Percentiles rank a stretch among this genome's conserved stretches.
Evolutionary conservation across 2,329 filamentous ascomycete species (phyloP).

Genomic region (Ophiosphaerella korrae): DNA sequence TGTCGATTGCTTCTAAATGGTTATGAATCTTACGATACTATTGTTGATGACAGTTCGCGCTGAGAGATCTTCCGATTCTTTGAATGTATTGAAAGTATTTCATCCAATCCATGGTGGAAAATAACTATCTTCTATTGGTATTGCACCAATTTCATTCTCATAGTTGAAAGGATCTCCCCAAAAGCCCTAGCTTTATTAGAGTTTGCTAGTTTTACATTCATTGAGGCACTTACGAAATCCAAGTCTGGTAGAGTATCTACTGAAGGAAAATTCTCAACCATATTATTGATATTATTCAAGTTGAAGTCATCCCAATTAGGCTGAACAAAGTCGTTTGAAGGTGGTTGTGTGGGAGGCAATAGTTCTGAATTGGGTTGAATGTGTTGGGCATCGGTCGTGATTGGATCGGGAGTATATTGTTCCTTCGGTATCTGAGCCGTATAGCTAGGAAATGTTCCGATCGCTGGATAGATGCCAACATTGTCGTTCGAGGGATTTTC

Average conservation of each 20-base stretch:
- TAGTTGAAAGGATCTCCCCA: conserved; percentile 47
- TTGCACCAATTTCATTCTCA: conserved; percentile 31
- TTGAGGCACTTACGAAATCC: conserved; percentile 39
- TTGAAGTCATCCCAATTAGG: conserved; percentile 40
- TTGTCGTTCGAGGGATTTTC: conserved; percentile 15
- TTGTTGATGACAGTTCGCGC: too few relatives aligned
- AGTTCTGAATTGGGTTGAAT: conserved; percentile 9
- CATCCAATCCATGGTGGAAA: conserved; percentile 26
- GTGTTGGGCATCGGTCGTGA: conserved; percentile 3
- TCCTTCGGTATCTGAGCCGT: conserved; percentile 11
- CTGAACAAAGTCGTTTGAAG: not conserved
- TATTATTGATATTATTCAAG: conserved; percentile 40
- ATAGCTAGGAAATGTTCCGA: conserved; percentile 22
- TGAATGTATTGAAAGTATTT: not conserved
- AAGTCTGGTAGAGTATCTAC: conserved; percentile 41
- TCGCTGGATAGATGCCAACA: conserved; percentile 17
- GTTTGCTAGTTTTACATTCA: not conserved
- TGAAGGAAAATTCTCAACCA: conserved; percentile 32
- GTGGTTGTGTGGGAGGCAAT: conserved; percentile 7
- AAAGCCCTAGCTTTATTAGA: conserved; percentile 35
- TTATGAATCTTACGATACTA: too few relatives aligned
- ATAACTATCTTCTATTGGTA: conserved; percentile 25
- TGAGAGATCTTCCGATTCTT: too few relatives aligned
- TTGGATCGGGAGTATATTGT: conserved; percentile 8
- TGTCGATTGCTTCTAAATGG: too few relatives aligned